Conservation (phyloP, 2,329 filamentous ascomycete genomes). For the Curvularia lunata region DNA sequence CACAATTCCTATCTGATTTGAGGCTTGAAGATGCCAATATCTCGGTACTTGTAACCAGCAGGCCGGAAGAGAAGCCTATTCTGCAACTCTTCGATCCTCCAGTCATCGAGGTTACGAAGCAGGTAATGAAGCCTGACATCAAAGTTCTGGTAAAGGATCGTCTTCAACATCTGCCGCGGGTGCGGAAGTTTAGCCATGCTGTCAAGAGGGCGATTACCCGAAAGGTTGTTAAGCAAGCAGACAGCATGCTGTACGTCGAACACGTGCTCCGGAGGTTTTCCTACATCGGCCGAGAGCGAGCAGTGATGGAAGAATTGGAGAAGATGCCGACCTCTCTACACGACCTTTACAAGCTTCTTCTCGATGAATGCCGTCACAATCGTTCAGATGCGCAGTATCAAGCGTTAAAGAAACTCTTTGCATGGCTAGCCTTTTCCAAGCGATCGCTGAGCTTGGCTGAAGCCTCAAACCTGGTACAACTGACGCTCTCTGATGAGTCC, state of each 20-base stretch:
- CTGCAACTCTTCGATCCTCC: neutral
- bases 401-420: conserved; percentile 28
- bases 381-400: conserved; percentile 25
- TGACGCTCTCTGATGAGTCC: conserved; percentile 15
- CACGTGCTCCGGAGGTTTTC: conserved; percentile 45
- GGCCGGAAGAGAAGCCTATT: neutral
- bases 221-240: conserved; percentile 38
- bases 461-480: conserved; percentile 20
- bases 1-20: conserved; percentile 1
- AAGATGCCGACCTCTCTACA: conserved; percentile 26
- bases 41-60: neutral
- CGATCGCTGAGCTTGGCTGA: conserved; percentile 26
- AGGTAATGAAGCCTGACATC: neutral
- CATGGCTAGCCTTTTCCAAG: conserved; percentile 33
- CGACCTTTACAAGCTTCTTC: conserved; percentile 23
- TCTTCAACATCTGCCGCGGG: neutral
- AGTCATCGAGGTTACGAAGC: neutral
- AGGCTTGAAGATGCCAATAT: neutral
- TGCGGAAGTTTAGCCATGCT: conserved; percentile 31
- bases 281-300: conserved; percentile 43
- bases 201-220: conserved; percentile 40
- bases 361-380: conserved; percentile 24
- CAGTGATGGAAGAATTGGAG: conserved; percentile 39
- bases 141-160: neutral
- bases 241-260: conserved; percentile 49